Percentiles rank a stretch among this genome's conserved stretches.
Conservation (phyloP, 129 eudicot genomes). For the Lonicera japonica region DNA sequence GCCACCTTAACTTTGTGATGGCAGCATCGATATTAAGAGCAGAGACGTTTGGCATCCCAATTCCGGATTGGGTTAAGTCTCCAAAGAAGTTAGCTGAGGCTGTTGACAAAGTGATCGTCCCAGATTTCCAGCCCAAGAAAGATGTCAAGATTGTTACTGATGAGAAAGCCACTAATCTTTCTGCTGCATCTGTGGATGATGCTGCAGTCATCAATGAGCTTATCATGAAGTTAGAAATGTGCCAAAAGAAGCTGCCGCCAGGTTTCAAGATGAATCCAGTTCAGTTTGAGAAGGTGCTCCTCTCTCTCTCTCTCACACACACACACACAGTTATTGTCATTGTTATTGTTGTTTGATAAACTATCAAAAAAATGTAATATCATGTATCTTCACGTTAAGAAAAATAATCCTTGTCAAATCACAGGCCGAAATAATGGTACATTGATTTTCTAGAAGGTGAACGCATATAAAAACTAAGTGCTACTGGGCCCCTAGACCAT, state of each 20-base stretch:
- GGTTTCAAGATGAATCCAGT: slow-evolving; percentile 86
- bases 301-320: slow-evolving; percentile 5
- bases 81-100: slow-evolving; percentile 56
- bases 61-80: slow-evolving; percentile 76
- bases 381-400: too few species aligned
- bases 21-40: slow-evolving; percentile 81
- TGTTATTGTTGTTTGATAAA: too few species aligned
- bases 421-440: too few species aligned
- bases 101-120: slow-evolving; percentile 62
- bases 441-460: too few species aligned
- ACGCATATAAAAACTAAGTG: too few species aligned
- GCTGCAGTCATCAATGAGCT: slow-evolving; percentile 62
- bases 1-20: slow-evolving; percentile 61
- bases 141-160: slow-evolving; percentile 82
- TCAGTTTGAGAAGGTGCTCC: slow-evolving; percentile 85
- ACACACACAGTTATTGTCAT: too few species aligned
- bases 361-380: too few species aligned
- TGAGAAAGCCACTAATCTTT: slow-evolving; percentile 71
- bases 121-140: slow-evolving; percentile 74
- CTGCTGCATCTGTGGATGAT: slow-evolving; percentile 80
- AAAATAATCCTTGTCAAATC: too few species aligned
- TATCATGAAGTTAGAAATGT: slow-evolving; percentile 40
- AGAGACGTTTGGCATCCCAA: slow-evolving; percentile 76
- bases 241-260: slow-evolving; percentile 45
- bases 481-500: too few species aligned